A percentile compares a stretch with the other conserved stretches of the same genome.
Evolutionary conservation across 2,329 filamentous ascomycete genomes (phyloP).

Genomic region (Mariannaea elegans): DNA sequence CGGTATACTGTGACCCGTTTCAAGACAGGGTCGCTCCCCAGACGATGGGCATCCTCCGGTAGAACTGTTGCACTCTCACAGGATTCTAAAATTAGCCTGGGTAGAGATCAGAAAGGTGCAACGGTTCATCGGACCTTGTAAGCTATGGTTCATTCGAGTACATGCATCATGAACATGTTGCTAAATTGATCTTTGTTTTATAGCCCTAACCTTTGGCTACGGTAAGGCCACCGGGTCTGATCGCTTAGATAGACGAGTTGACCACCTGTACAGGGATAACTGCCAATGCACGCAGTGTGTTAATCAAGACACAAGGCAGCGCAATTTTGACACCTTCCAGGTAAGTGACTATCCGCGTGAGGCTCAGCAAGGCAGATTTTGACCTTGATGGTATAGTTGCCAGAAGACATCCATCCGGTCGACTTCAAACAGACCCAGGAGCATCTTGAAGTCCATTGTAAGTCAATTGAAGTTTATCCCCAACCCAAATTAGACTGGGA

Average conservation of each 20-base stretch:
- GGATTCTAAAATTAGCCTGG: constrained; percentile 26
- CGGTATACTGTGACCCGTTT: constrained; percentile 8
- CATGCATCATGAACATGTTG: not conserved
- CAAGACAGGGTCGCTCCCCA: not conserved
- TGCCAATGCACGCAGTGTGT: constrained; percentile 54
- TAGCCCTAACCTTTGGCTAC: constrained; percentile 42
- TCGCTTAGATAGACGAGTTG: constrained; percentile 16
- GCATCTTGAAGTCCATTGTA: constrained; percentile 48
- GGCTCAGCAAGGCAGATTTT: not conserved
- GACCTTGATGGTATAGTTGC: constrained; percentile 39
- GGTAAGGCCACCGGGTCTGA: constrained; percentile 30
- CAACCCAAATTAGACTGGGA: not conserved
- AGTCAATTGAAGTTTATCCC: constrained; percentile 11
- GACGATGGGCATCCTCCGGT: constrained; percentile 22
- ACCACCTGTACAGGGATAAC: constrained; percentile 47
- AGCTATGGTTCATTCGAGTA: constrained; percentile 14
- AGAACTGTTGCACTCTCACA: constrained; percentile 25
- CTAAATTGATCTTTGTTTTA: constrained; percentile 18
- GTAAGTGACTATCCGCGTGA: constrained; percentile 41
- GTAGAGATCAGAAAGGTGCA: constrained; percentile 10
- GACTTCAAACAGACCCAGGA: constrained; percentile 39
- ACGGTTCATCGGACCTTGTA: constrained; percentile 30
- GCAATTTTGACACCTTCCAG: constrained; percentile 53
- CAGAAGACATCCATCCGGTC: constrained; percentile 41
- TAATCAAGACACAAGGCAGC: constrained; percentile 53